phyloP scores from a whole-genome alignment of 768 basidiomycete genomes.

The Imleria badia region DNA sequence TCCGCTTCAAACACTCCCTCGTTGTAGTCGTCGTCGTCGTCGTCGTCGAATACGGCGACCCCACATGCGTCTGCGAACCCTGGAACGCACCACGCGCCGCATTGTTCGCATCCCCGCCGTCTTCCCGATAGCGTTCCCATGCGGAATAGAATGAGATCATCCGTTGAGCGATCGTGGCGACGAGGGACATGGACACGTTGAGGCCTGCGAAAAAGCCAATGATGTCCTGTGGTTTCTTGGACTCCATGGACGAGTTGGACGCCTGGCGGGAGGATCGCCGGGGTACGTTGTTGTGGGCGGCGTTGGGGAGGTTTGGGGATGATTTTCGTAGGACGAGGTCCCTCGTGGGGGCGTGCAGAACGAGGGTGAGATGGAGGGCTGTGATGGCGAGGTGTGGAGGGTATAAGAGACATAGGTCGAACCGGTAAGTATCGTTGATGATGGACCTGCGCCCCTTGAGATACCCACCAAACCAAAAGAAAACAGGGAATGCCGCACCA shows the following conservation, averaged over 20 bases:
- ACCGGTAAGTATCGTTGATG: conserved; percentile 95
- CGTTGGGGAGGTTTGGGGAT: conserved; percentile 22
- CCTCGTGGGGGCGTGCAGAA: conserved; percentile 63
- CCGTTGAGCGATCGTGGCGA: conserved; percentile 87
- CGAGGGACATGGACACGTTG: conserved; percentile 77
- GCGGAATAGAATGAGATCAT: conserved; percentile 86
- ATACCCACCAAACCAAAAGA: not conserved
- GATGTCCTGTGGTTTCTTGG: conserved; percentile 57
- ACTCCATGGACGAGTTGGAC: conserved; percentile 27
- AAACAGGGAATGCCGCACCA: conserved; percentile 54
- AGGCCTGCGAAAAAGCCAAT: conserved; percentile 82
- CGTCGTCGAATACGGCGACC: conserved; percentile 22
- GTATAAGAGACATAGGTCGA: conserved; percentile 89
- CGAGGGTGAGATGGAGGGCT: conserved; percentile 84
- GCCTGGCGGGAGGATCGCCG: conserved; percentile 58
- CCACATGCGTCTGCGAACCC: conserved; percentile 9
- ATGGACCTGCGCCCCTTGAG: conserved; percentile 64
- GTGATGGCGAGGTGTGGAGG: conserved; percentile 96
- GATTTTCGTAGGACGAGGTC: conserved; percentile 43
- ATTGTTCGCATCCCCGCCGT: conserved; percentile 42
- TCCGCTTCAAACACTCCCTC: conserved; percentile 25
- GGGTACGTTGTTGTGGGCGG: conserved; percentile 37
- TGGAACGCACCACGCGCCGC: conserved; percentile 19
- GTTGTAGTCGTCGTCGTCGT: conserved; percentile 3
- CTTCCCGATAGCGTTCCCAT: conserved; percentile 83